Evolutionary conservation across 495 filamentous ascomycete species (phyloP).

Genomic region (Bacidia rubella): DNA sequence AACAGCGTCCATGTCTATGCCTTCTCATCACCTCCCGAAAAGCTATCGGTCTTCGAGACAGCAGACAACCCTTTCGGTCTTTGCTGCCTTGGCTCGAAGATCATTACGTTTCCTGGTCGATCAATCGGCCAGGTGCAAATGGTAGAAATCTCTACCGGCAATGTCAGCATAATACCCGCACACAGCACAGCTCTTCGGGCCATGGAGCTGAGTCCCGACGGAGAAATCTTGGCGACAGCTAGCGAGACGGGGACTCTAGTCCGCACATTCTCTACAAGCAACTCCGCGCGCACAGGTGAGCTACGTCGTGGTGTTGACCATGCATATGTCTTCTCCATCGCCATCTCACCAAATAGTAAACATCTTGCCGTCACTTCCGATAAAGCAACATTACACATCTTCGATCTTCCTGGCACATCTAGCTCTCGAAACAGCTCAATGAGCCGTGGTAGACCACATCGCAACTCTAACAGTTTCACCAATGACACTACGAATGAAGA

Average conservation of each 20-base stretch:
- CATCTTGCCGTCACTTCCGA: constrained; percentile 90
- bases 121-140: constrained; percentile 85
- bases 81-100: constrained; percentile 57
- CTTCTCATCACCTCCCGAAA: constrained; percentile 61
- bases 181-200: constrained; percentile 68
- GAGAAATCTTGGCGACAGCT: constrained; percentile 74
- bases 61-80: constrained; percentile 75
- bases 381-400: constrained; percentile 89
- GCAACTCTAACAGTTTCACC: constrained; percentile 28
- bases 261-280: constrained; percentile 65
- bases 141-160: constrained; percentile 65
- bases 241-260: constrained; percentile 85
- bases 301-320: constrained; percentile 79
- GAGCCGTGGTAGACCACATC: constrained; percentile 18
- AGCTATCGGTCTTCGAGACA: constrained; percentile 68
- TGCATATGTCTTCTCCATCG: constrained; percentile 73
- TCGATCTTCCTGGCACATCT: constrained; percentile 47
- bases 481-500: constrained; percentile 28
- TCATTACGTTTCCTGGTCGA: constrained; percentile 70
- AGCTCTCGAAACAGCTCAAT: constrained; percentile 19
- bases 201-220: constrained; percentile 67
- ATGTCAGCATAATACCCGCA: constrained; percentile 88
- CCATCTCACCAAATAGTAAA: constrained; percentile 66
- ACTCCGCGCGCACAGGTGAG: constrained; percentile 67
- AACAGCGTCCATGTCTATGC: constrained; percentile 78